Conservation (phyloP, 495 filamentous ascomycete genomes). For the Arthonia radiata region DNA sequence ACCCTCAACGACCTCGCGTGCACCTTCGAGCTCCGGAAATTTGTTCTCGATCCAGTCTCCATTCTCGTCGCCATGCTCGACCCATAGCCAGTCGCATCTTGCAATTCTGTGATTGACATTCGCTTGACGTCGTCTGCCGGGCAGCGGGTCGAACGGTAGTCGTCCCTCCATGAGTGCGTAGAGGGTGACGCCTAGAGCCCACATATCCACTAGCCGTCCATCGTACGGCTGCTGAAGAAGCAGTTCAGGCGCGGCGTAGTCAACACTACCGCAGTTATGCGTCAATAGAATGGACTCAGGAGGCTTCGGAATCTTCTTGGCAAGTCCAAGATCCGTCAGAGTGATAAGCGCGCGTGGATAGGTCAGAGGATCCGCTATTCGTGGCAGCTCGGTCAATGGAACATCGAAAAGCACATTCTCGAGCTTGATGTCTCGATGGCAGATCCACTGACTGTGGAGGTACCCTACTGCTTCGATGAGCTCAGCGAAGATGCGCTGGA, state of each 20-base stretch:
- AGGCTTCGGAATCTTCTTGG: conserved; percentile 48
- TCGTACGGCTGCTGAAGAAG: conserved; percentile 90
- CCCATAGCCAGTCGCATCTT: conserved; percentile 83
- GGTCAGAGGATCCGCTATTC: conserved; percentile 33
- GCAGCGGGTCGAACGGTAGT: conserved; percentile 71
- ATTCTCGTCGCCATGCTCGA: conserved; percentile 49
- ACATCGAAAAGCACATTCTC: conserved; percentile 89
- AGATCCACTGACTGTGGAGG: conserved; percentile 63
- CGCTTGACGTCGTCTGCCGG: conserved; percentile 37
- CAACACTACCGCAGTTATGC: conserved; percentile 81
- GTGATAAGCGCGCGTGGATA: conserved; percentile 65
- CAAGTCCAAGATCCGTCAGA: conserved; percentile 81
- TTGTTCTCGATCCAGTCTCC: conserved; percentile 51
- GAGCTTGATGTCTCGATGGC: conserved; percentile 92
- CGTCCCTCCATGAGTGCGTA: conserved; percentile 85
- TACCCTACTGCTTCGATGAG: conserved; percentile 64
- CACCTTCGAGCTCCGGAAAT: conserved; percentile 43
- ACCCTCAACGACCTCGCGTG: conserved; percentile 54
- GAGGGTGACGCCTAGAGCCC: conserved; percentile 80
- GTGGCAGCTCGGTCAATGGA: conserved; percentile 25
- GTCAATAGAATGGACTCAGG: conserved; percentile 48
- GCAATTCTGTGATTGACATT: conserved; percentile 84
- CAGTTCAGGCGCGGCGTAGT: conserved; percentile 91
- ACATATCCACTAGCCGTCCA: conserved; percentile 75
- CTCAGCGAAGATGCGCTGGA: conserved; percentile 76